A percentile compares a stretch with the other conserved stretches of the same genome.
Evolutionary conservation across 2,329 filamentous ascomycete genomes (phyloP).

Genomic region (Colletotrichum filicis): DNA sequence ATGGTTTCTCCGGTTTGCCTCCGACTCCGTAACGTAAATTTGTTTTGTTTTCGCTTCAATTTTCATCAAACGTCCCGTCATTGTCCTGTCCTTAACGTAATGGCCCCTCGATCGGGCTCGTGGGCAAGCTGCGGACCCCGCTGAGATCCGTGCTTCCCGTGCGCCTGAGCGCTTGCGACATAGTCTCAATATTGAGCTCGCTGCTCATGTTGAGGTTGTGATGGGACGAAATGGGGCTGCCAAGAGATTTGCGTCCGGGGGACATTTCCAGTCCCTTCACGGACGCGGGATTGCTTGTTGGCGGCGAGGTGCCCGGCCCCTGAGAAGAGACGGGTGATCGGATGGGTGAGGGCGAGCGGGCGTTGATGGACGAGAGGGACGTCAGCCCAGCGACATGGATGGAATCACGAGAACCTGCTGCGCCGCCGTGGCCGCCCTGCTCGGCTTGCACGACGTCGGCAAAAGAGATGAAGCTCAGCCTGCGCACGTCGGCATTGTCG

Average conservation of each 20-base stretch:
- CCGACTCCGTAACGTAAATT: conserved; percentile 34
- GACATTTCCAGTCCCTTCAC: conserved; percentile 80
- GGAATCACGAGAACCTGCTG: conserved; percentile 71
- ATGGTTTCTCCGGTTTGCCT: conserved; percentile 33
- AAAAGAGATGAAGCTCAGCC: conserved; percentile 95
- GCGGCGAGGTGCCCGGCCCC: conserved; percentile 74
- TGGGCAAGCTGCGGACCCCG: conserved; percentile 64
- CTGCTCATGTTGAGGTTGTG: conserved; percentile 63
- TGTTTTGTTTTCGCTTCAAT: neutral
- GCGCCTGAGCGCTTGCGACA: conserved; percentile 87
- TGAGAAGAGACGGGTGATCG: conserved; percentile 82
- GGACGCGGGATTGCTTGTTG: conserved; percentile 80
- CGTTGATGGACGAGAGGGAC: conserved; percentile 63
- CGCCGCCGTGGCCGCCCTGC: conserved; percentile 68
- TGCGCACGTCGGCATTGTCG: conserved; percentile 81
- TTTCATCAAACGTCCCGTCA: neutral
- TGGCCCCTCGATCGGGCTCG: conserved; percentile 64
- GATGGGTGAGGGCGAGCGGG: conserved; percentile 83
- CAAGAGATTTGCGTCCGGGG: conserved; percentile 68
- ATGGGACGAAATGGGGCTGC: conserved; percentile 70
- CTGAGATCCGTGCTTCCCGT: conserved; percentile 86
- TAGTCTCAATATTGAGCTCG: conserved; percentile 91
- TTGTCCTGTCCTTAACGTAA: conserved; percentile 10
- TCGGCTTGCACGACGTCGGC: conserved; percentile 93
- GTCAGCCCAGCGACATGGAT: conserved; percentile 76